Base-by-base conservation (phyloP, 306 rosid species). In the Dicorynia guianensis region DNA sequence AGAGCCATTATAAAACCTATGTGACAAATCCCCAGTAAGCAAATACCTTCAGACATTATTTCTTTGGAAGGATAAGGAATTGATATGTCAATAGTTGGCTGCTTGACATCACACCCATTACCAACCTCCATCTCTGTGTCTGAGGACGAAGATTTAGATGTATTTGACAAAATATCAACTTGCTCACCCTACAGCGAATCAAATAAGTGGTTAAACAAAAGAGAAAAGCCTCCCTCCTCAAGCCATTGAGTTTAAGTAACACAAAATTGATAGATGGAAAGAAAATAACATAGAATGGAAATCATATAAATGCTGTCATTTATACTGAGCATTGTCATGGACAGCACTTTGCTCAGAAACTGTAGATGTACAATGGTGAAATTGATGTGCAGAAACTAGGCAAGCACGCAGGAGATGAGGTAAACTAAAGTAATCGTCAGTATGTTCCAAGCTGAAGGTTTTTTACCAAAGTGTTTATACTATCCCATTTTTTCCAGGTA, bases 101-200 rank as follows among this genome's bases (percentile, higher is more conserved):
- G 80, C 47, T 73, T 71, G 55, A 66, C 44, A 68, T 56, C 72
- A 36, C 7, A 11, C 43, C 72, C 85, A 71, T 63, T 52, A 9
- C 14, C 38, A 42, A 44, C 43, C n/a, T 69, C 80, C 68, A 71
- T 56, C 13, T 76, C 84, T 18, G 83, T 67, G 61, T 80, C 87
- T 7, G 89, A 83, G 25, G 89, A 75, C 75, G 92, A 85, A 73
- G 92, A 79, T 61, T 84, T 84, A 56, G 82, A 85, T 17, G 89
- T 84, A 18, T 85, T 90, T 59, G 91, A 90, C 4, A 82, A 76
- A 53, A 76, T 73, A 65, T 82, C 92, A 61, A 84, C 71, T 52
- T 46, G 69, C 35, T 79, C 84, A n/a, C 75, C 75, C 90, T 25
- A 63, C 5, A 43, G 11, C 63, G 11, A 8, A 69, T 42, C 65